Evolutionary conservation across 495 filamentous ascomycete species (phyloP), one percentile per base, ranked within the genome.

Genomic region (Hypoxylon crocopeplum): DNA sequence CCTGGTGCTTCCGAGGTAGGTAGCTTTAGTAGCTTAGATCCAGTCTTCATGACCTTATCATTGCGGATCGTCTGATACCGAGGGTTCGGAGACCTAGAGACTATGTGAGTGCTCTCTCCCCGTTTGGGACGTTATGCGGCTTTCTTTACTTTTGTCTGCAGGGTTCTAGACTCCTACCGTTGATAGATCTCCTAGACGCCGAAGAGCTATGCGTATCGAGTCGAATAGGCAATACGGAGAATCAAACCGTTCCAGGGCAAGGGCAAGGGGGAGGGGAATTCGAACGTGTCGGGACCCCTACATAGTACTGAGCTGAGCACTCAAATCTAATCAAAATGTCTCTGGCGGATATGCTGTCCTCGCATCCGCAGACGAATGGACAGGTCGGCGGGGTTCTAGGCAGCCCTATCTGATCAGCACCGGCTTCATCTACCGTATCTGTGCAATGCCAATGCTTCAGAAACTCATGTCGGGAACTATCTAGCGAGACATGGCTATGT

Each of bases 211-310:
- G 40, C 17, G 8, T 51, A 51, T 53, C 32, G 34, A 52, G 47
- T 53, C 32, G 34, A 52, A 54, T 57, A 57, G 59, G 53, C 54
- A 53, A 64, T 49, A 37, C 48, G 48, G 59, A 54, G 6, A n/a
- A n/a, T n/a, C n/a, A n/a, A n/a, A n/a, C n/a, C n/a, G n/a, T n/a
- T n/a, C 6, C 7, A 5, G 34, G 4, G 34, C 6, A 16, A 49
- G 17, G 30, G 41, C 41, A 54, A 39, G 20, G 56, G 42, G 39
- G 30, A 21, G 25, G 0, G 40, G 32, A 34, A 34, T 34, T 29
- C 25, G 32, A 34, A 11, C 4, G 8, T 40, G 10, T 27, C 41
- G 34, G 50, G 50, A 51, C 36, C 60, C 60, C 32, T 10, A 5
- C n/a, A n/a, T n/a, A n/a, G n/a, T 41, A 50, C 45, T 30, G 34